phyloP scores from a whole-genome alignment of 495 filamentous ascomycete genomes.

The Penicillium steckii region DNA sequence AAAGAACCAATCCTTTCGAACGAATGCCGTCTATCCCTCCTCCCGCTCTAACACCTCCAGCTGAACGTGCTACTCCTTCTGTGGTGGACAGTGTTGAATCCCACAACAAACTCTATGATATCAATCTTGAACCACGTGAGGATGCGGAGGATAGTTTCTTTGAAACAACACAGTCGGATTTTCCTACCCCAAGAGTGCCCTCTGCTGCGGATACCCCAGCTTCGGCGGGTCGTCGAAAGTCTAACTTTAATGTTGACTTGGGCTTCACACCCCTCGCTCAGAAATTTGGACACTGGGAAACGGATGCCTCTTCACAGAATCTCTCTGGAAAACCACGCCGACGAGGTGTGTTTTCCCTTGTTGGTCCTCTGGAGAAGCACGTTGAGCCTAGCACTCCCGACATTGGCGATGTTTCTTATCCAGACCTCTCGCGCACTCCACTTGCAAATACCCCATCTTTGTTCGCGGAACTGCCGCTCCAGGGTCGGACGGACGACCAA shows the following conservation, averaged over 20 bases:
- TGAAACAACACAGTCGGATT: constrained; percentile 15
- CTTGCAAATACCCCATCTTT: constrained; percentile 17
- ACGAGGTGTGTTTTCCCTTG: constrained; percentile 47
- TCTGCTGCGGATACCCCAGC: constrained; percentile 23
- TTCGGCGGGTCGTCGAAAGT: constrained; percentile 17
- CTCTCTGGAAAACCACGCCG: constrained; percentile 32
- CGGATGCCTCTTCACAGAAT: constrained; percentile 48
- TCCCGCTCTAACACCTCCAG: constrained; percentile 16
- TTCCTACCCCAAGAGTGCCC: constrained; percentile 21
- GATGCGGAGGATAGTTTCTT: constrained; percentile 9
- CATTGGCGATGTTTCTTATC: constrained; percentile 22
- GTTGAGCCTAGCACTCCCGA: constrained; percentile 8
- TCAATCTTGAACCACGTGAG: constrained; percentile 8
- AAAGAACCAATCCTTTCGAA: constrained; percentile 4
- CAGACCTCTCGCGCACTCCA: constrained; percentile 22
- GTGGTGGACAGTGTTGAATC: constrained; percentile 19
- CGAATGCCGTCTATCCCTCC: constrained; percentile 13
- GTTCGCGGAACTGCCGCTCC: constrained; percentile 20
- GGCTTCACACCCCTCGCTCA: constrained; percentile 63
- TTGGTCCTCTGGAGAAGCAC: constrained; percentile 23
- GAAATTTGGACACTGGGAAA: constrained; percentile 60
- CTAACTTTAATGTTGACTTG: constrained; percentile 29
- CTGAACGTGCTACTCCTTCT: constrained; percentile 12
- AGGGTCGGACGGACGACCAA: constrained; percentile 7
- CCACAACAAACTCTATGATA: constrained; percentile 5